Base-by-base conservation (phyloP, 805 yeast species). In the Torulaspora maleeae region DNA sequence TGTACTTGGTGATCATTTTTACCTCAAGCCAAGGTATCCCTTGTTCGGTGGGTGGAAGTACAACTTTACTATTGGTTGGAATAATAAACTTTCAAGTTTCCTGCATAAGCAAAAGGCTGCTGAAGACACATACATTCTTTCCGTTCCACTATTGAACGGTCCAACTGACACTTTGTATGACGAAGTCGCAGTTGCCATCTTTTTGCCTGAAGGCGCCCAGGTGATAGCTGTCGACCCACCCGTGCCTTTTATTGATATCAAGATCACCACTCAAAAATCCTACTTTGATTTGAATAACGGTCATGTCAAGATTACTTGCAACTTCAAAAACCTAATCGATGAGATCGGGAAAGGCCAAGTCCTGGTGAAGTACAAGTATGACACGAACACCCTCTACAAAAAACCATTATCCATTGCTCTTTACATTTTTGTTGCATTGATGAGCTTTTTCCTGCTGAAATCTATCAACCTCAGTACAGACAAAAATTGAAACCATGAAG, bases 51-150 rank as follows among this genome's bases (percentile, higher is more conserved):
- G 90, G 35, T 93, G 99, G 99, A 76, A 82, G 58, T 91, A 88
- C 68, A 88, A 91, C 68, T 93, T 87, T 73, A 93, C 98, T 17
- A 67, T 91, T 55, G 98, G 98, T n/a, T 93, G 96, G 96, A 78
- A 82, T 40, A 77, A 79, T 52, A 69, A 73, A 16, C 67, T 90
- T 34, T 58, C 69, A 12, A 68, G 77, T 36, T 82, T 75, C 53
- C 71, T 86, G 42, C 79, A 68, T 54, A 57, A 63, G 33, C 54
- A 72, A 13, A 48, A 54, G 22, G 58, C 54, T 16, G 69, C 70
- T 9, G 68, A 67, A 13, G 80, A 77, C 47, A 65, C 71, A 11
- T 86, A 78, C 60, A 60, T 84, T 10, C 68, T 85, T 27, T 75
- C 72, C 42, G 77, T 90, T 25, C 95, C 96, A 12, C 58, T 89